Evolutionary conservation across 1,284 basidiomycete species (phyloP), one percentile per base, ranked within the genome.

Genomic region (Boletus sp.): DNA sequence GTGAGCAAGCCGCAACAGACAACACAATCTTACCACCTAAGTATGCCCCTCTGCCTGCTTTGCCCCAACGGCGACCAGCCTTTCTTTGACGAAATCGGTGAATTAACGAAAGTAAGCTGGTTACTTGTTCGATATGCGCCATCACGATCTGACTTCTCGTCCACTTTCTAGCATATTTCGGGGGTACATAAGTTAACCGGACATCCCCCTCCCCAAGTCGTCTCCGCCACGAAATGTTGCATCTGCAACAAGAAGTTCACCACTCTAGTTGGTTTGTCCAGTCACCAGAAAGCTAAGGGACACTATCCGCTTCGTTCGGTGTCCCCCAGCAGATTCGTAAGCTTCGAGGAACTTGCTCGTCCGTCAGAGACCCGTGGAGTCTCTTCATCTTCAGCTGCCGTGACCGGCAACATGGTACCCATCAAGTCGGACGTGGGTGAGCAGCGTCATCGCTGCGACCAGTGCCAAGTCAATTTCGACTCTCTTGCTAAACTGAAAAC

Each of bases 41-140:
- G n/a, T 40, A 69, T 65, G 62, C 58, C 60, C 46, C 36, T 50
- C 43, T 67, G 62, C 48, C 45, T 60, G 10, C 46, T 64, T 44
- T 67, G 62, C 47, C 62, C 65, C 4, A 23, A 45, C 27, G 49
- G 51, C 48, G 27, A 41, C 45, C 60, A 62, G 26, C 62, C 54
- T 34, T 52, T 47, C 7, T 67, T 67, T 43, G 22, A 43, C 38
- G 53, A 52, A 32, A 32, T 54, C 20, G 35, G 41, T 37, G 48
- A 45, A 20, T 50, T 66, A 43, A 49, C 52, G 47, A 57, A 49
- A 14, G 65, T 65, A 44, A 52, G 46, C 7, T 23, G 33, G 7
- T 33, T 34, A 14, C 33, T 32, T 39, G 1, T 34, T 45, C 20
- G n/a, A 32, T 23, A 23, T 16, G 34, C 23, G 17, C 13, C 14